Evolutionary conservation across 140 eudicot genomes (phyloP), one percentile per base, ranked within the genome.

Genomic region (Ambrosia hybrid): DNA sequence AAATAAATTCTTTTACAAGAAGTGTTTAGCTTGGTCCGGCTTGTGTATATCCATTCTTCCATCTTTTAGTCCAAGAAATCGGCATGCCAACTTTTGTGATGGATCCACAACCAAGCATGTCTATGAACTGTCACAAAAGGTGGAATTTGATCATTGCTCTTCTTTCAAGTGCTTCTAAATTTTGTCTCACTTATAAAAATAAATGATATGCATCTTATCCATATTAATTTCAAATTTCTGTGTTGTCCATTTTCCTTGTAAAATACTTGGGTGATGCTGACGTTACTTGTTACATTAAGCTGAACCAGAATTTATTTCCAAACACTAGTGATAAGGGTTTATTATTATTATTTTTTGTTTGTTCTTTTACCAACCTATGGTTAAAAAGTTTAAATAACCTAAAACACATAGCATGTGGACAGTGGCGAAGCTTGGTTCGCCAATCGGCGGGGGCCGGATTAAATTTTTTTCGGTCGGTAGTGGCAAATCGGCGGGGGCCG

Each of bases 11-110:
- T 21, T 21, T 21, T 21, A 21, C 26, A 21, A 0, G 26, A 21
- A 21, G 26, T 21, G 26, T 21, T 21, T 21, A 21, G 26, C 26
- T 21, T 21, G 26, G 26, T 21, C 26, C 26, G 26, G 26, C 26
- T 21, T 21, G 26, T 21, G 26, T 21, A 21, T 21, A 21, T 21
- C 26, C 26, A 21, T 21, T 66, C 12, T 56, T 43, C 45, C 6
- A 67, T 55, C 61, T 75, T 75, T 75, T 57, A 67, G 79, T 75
- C 70, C 62, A 57, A 76, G 62, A 76, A 67, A 43, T 57, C 49
- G 72, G 80, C 68, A 67, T 76, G 68, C 61, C 60, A 75, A 45
- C 80, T 67, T 75, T 75, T 75, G 34, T 48, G 21, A 43, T 75
- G 68, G 60, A 66, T 30, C 79, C 51, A 65, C 66, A 65, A 74